Percentiles rank a stretch among this genome's conserved stretches.
Conservation (phyloP, 495 filamentous ascomycete genomes). For the Rhypophila decipiens region DNA sequence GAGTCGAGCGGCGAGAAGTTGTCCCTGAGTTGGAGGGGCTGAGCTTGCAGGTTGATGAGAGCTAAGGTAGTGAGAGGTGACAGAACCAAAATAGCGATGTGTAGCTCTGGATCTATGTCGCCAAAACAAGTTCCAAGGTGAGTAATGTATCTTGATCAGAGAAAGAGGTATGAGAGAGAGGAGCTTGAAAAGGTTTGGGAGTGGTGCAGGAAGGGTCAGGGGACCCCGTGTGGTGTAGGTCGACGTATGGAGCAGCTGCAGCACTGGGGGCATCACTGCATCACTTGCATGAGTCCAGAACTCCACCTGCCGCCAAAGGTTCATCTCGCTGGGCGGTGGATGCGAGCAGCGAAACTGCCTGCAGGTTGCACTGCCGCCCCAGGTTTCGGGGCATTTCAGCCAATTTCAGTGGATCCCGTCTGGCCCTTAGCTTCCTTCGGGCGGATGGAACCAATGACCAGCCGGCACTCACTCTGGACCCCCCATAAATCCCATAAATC, state of each 20-base stretch:
- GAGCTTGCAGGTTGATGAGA: neutral
- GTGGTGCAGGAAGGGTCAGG: no score
- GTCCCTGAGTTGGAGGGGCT: neutral
- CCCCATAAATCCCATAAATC: no score
- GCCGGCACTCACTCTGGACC: neutral
- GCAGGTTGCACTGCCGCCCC: neutral
- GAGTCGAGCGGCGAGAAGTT: neutral
- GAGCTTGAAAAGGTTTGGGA: no score
- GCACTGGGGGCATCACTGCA: no score
- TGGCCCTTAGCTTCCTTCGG: constrained; percentile 10
- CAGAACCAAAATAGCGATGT: no score
- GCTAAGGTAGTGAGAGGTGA: no score
- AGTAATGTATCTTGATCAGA: no score
- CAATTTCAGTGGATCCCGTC: neutral
- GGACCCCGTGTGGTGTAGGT: no score
- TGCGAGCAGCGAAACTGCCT: neutral
- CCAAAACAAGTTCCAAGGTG: no score
- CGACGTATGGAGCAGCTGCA: no score
- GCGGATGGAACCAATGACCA: constrained; percentile 25
- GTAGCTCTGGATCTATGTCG: no score
- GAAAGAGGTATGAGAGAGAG: no score
- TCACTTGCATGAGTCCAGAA: neutral
- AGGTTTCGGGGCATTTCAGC: constrained; percentile 5
- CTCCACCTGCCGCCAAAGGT: constrained; percentile 2
- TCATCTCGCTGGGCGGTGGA: neutral